These are phyloP conservation scores for Starmerella gropengiesseri DNA, from an alignment of 805 yeast genomes.

Conservation along the genomic window DNA sequence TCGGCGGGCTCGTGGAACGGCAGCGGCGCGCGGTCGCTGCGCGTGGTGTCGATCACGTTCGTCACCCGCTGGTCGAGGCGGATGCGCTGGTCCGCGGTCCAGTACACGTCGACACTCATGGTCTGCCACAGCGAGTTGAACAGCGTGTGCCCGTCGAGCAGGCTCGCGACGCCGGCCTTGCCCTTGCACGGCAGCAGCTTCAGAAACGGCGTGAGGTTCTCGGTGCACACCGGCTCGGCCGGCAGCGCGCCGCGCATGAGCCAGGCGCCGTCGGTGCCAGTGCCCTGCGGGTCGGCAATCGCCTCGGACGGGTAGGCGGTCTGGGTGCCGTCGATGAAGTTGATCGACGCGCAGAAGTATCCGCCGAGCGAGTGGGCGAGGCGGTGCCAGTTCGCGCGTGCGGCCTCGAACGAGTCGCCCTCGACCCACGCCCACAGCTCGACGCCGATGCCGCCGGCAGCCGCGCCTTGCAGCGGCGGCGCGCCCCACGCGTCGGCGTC, in stretches of 20 bases:
- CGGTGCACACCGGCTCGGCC: slow-evolving; percentile 92
- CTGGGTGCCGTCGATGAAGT: slow-evolving; percentile 68
- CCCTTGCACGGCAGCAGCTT: slow-evolving; percentile 88
- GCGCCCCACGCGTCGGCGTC: slow-evolving; percentile 80
- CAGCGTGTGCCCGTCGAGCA: slow-evolving; percentile 74
- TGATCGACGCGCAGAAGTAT: slow-evolving; percentile 86
- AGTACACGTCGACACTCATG: slow-evolving; percentile 71
- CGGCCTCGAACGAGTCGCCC: slow-evolving; percentile 44
- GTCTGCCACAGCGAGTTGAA: slow-evolving; percentile 92
- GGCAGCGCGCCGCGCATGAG: slow-evolving; percentile 75
- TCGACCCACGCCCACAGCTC: slow-evolving; percentile 83
- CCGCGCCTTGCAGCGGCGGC: slow-evolving; percentile 58
- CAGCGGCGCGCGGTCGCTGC: slow-evolving; percentile 61
- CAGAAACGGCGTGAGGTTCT: slow-evolving; percentile 85
- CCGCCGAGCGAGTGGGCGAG: slow-evolving; percentile 75
- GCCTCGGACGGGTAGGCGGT: slow-evolving; percentile 53
- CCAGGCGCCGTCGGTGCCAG: slow-evolving; percentile 20
- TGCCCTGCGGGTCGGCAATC: slow-evolving; percentile 21
- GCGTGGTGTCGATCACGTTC: slow-evolving; percentile 59
- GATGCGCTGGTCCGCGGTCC: slow-evolving; percentile 39
- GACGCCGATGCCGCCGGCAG: slow-evolving; percentile 88
- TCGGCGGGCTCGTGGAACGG: slow-evolving; percentile 70
- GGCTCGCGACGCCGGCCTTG: slow-evolving; percentile 71
- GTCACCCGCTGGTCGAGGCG: slow-evolving; percentile 46
- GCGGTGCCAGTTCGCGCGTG: slow-evolving; percentile 55